Evolutionary conservation across 106 monocot genomes (phyloP), one percentile per base, ranked within the genome.

Genomic region (Allium sativum): DNA sequence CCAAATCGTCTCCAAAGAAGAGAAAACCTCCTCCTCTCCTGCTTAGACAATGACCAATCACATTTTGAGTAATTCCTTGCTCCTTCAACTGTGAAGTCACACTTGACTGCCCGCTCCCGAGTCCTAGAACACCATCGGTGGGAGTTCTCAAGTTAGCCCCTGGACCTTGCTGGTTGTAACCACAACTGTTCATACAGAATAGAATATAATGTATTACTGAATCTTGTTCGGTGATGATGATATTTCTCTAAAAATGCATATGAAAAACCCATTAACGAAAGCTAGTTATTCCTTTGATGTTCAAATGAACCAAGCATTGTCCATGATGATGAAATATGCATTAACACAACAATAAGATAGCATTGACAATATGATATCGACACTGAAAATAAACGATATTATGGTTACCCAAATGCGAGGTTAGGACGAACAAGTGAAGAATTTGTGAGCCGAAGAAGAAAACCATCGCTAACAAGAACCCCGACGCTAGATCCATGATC

Each of bases 31-130:
- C 84, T 7, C 84, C 78, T 4, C 42, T 72, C 15, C 82, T 68
- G 40, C 87, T 61, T 7, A 96, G 77, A 58, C 95, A 96, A 52
- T 96, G 95, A 8, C 90, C 95, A 10, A 90, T 54, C 15, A 96
- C 95, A 56, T 77, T 84, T 41, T 72, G 68, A 45, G 71, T 77
- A 10, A 96, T 48, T 11, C 95, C 87, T 21, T 75, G 71, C 10
- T 73, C 73, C 0, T 76, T 70, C 9, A 96, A 72, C 67, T 96
- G 95, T 7, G 82, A 72, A 31, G 82, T 14, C 17, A 90, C 48
- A 79, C 95, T 76, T 17, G 70, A 60, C 21, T 72, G 63, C 6
- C 90, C 90, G 12, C 45, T 57, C 3, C 87, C 95, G 0, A 96
- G 79, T 9, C 95, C 90, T 9, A 96, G 74, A 52, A 96, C 70